phyloP scores from a whole-genome alignment of 305 asterid species.

The Fraxinus sp. region DNA sequence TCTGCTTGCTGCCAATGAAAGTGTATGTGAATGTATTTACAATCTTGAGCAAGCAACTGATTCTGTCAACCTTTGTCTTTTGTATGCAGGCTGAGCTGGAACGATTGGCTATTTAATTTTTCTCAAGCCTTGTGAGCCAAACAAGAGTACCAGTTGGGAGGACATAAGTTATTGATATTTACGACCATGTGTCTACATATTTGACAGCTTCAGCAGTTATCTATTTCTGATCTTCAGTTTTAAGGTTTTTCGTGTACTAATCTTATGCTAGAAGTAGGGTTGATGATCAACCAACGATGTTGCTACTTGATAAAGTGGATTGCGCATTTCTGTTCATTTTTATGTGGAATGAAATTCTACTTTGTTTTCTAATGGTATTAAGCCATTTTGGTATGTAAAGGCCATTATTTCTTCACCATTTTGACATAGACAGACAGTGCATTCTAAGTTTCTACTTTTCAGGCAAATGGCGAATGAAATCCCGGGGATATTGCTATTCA shows the following conservation, averaged over 20 bases:
- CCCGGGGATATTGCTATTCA: not conserved
- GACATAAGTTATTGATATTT: not conserved
- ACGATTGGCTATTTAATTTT: conserved; percentile 29
- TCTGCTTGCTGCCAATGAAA: not conserved
- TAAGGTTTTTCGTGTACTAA: not conserved
- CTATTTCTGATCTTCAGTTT: conserved; percentile 13
- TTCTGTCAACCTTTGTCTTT: conserved; percentile 2
- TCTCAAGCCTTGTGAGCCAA: conserved; percentile 5
- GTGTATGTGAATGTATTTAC: not conserved
- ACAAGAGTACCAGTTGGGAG: conserved; percentile 17
- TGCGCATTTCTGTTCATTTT: not conserved
- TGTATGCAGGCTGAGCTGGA: conserved; percentile 47
- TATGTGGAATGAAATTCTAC: not conserved
- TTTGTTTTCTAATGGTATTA: not conserved
- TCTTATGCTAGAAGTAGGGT: not conserved
- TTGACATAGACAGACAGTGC: not conserved
- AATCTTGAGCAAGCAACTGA: conserved; percentile 4
- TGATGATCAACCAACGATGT: conserved; percentile 12
- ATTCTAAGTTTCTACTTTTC: not conserved
- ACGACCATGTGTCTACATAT: not conserved
- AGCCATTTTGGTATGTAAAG: not conserved
- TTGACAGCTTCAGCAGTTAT: not conserved
- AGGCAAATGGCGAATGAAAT: not conserved
- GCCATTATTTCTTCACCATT: not conserved
- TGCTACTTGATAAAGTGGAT: conserved; percentile 15